A percentile compares a stretch with the other conserved stretches of the same genome.
phyloP scores from a whole-genome alignment of 225 moss, liverwort and hornwort species.

The Neckera pumila region DNA sequence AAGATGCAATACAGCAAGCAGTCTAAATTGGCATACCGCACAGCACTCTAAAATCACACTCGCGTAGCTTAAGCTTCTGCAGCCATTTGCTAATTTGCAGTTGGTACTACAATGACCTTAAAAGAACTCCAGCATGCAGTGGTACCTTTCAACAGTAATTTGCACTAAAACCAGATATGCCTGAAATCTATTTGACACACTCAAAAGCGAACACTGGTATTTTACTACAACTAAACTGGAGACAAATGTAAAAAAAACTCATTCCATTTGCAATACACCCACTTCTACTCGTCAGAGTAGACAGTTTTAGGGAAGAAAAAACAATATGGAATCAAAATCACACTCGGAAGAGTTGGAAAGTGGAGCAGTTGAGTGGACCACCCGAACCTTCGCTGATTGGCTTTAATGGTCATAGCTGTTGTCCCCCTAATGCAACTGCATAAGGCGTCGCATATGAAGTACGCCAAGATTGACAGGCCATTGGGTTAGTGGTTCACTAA shows the following conservation, averaged over 20 bases:
- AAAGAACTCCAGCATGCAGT: constrained; percentile 9
- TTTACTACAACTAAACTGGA: constrained; percentile 7
- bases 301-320: background rate
- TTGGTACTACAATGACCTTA: background rate
- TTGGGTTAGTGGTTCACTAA: background rate
- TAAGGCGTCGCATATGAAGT: background rate
- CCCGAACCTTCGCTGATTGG: background rate
- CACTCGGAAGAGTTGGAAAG: background rate
- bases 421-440: background rate
- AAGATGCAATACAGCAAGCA: background rate
- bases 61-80: background rate
- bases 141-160: background rate
- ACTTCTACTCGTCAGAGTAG: constrained; percentile 10
- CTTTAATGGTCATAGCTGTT: background rate
- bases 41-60: constrained; percentile 12
- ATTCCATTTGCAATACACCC: constrained; percentile 11
- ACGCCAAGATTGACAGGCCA: background rate
- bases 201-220: constrained; percentile 16
- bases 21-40: background rate
- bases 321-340: constrained; percentile 12
- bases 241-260: constrained; percentile 5
- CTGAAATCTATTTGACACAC: background rate
- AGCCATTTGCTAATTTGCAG: constrained; percentile 5
- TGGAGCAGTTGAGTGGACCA: constrained; percentile 3
- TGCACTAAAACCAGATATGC: constrained; percentile 5